Evolutionary conservation across 164 flowering plant genomes (phyloP).

Genomic region (Houttuynia cordata): DNA sequence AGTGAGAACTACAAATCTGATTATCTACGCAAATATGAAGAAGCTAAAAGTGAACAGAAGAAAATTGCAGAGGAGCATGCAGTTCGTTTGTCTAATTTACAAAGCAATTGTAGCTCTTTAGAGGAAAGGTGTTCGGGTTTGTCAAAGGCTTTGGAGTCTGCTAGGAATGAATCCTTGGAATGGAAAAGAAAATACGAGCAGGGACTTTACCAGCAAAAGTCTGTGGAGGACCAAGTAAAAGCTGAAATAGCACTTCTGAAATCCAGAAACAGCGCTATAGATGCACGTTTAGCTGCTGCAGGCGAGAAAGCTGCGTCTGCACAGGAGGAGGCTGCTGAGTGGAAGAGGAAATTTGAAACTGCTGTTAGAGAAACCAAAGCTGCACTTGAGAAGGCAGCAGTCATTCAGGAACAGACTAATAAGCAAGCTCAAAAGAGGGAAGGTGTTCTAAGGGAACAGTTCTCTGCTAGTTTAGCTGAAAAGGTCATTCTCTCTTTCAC

Average conservation of each 20-base stretch:
- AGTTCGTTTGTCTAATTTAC: slow-evolving; percentile 58
- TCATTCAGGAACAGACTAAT: slow-evolving; percentile 55
- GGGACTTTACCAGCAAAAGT: slow-evolving; percentile 41
- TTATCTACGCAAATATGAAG: slow-evolving; percentile 83
- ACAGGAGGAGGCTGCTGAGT: slow-evolving; percentile 86
- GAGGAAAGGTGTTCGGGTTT: slow-evolving; percentile 62
- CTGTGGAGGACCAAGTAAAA: slow-evolving; percentile 56
- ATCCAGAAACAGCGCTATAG: slow-evolving; percentile 71
- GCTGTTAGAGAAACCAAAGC: slow-evolving; percentile 82
- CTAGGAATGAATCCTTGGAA: slow-evolving; percentile 54
- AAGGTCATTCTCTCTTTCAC: slow-evolving; percentile 36
- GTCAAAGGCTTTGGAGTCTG: slow-evolving; percentile 43
- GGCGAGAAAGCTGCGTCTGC: slow-evolving; percentile 80
- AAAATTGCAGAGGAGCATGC: slow-evolving; percentile 69
- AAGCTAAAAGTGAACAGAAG: slow-evolving; percentile 78
- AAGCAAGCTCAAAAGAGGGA: slow-evolving; percentile 68
- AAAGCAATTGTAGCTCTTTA: slow-evolving; percentile 60
- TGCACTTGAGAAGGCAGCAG: slow-evolving; percentile 91
- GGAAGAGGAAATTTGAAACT: slow-evolving; percentile 80
- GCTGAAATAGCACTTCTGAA: slow-evolving; percentile 62
- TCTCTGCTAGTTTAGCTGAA: slow-evolving; percentile 40
- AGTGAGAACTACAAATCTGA: slow-evolving; percentile 74
- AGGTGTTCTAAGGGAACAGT: slow-evolving; percentile 72
- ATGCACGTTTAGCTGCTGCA: slow-evolving; percentile 89
- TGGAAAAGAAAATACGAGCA: slow-evolving; percentile 92